Percentiles rank a stretch among this genome's conserved stretches.
phyloP scores from a whole-genome alignment of 805 yeast genomes.

The Yarrowia sp. region DNA sequence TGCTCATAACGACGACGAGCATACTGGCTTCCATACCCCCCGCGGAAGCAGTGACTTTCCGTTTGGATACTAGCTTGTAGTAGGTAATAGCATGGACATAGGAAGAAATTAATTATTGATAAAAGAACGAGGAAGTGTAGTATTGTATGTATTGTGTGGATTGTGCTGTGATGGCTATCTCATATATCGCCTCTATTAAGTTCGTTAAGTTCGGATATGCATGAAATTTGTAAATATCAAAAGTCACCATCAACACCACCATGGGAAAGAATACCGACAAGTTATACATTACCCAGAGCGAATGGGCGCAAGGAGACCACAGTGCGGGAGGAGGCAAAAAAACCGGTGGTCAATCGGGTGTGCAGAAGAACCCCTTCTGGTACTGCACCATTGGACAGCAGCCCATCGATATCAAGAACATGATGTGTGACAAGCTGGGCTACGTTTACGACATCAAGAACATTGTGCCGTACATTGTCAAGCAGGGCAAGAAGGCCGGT shows the following conservation, averaged over 20 bases:
- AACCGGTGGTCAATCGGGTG: constrained; percentile 6
- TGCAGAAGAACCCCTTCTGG: constrained; percentile 35
- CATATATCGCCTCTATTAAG: neutral
- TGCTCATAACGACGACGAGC: constrained; percentile 18
- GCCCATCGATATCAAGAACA: constrained; percentile 35
- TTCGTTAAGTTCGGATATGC: neutral
- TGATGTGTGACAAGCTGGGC: constrained; percentile 36
- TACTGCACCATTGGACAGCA: constrained; percentile 39
- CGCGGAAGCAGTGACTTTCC: constrained; percentile 23
- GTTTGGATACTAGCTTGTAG: constrained; percentile 25
- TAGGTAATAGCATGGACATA: constrained; percentile 19
- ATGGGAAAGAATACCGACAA: constrained; percentile 44
- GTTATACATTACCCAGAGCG: constrained; percentile 40
- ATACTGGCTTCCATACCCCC: constrained; percentile 25
- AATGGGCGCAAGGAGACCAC: constrained; percentile 38
- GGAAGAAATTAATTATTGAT: neutral
- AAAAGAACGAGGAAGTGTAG: neutral
- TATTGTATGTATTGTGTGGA: too few species aligned
- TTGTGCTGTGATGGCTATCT: too few species aligned
- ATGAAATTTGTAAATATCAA: neutral
- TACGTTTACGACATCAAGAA: constrained; percentile 38
- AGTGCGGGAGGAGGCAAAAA: constrained; percentile 36
- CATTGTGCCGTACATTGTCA: constrained; percentile 35
- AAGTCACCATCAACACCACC: neutral
- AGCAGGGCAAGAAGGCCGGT: constrained; percentile 31